Percentiles rank a stretch among this genome's conserved stretches.
Conservation (phyloP, 192 early-diverging fungal genomes). For the Linnemannia hyalina region DNA sequence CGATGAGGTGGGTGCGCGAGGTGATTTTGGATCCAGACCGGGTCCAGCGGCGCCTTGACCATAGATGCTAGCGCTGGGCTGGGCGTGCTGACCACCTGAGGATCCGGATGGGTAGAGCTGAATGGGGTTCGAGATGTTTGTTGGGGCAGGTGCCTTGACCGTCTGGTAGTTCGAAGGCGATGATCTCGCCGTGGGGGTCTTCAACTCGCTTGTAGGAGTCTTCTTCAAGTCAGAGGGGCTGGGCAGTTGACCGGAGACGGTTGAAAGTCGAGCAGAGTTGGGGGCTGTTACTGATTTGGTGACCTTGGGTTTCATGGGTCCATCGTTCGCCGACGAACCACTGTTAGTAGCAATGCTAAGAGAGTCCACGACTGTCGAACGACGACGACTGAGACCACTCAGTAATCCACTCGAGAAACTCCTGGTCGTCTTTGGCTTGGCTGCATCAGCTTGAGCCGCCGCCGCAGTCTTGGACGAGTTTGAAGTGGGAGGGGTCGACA, state of each 20-base stretch:
- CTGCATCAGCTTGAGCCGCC: not conserved
- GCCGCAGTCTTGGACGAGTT: conserved; percentile 10
- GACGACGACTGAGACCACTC: conserved; percentile 42
- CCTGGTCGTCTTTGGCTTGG: conserved; percentile 41
- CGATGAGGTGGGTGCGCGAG: conserved; percentile 19
- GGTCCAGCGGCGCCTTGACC: conserved; percentile 9
- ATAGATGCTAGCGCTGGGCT: not conserved
- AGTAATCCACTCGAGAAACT: conserved; percentile 47
- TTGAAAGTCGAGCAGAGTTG: conserved; percentile 7
- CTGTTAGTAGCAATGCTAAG: conserved; percentile 34
- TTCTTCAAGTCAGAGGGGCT: conserved; percentile 37
- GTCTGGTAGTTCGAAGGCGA: conserved; percentile 20
- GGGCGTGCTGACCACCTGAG: not conserved
- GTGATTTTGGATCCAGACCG: conserved; percentile 23
- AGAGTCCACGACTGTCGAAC: conserved; percentile 36
- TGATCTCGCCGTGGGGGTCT: conserved; percentile 27
- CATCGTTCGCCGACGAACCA: not conserved
- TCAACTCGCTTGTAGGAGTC: conserved; percentile 29
- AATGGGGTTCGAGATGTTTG: conserved; percentile 20
- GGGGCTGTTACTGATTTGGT: conserved; percentile 33
- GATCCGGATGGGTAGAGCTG: conserved; percentile 13
- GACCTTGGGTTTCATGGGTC: conserved; percentile 13
- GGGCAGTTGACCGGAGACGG: conserved; percentile 28
- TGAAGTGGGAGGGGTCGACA: conserved; percentile 20
- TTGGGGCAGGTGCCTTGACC: not conserved